These are phyloP conservation scores for Citeromyces siamensis DNA, from an alignment of 1,139 yeast genomes.

Conservation along the genomic window DNA sequence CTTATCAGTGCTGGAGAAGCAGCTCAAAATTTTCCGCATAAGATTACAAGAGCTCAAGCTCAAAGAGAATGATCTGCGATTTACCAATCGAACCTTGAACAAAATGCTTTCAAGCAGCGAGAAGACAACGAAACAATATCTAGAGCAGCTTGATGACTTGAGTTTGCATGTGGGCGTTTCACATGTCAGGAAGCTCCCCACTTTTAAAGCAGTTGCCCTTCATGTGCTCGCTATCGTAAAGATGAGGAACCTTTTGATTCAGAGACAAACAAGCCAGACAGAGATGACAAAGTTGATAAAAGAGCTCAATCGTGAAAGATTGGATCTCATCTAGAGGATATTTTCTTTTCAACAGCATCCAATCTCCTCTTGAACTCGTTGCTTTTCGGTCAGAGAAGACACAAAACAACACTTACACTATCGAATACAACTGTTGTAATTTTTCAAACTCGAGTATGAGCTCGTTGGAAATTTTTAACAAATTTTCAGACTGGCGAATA, in stretches of 20 bases:
- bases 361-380: constrained; percentile 4
- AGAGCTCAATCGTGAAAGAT: constrained; percentile 6
- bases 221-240: constrained; percentile 46
- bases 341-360: constrained; percentile 2
- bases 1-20: constrained; percentile 2
- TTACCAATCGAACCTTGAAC: constrained; percentile 5
- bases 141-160: not conserved
- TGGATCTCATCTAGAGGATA: constrained; percentile 4
- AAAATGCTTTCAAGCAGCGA: constrained; percentile 4
- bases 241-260: constrained; percentile 22
- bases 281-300: constrained; percentile 4
- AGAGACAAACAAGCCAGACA: constrained; percentile 3
- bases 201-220: constrained; percentile 29
- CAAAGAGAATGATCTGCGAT: constrained; percentile 7
- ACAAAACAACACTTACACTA: constrained; percentile 16
- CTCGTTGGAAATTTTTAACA: constrained; percentile 38
- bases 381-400: not conserved
- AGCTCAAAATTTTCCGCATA: constrained; percentile 5
- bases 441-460: constrained; percentile 54
- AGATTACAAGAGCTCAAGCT: constrained; percentile 5
- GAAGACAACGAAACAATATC: constrained; percentile 4
- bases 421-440: constrained; percentile 48
- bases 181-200: constrained; percentile 14
- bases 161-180: not conserved
- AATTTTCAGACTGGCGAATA: constrained; percentile 26